Evolutionary conservation across 371 early-diverging fungal genomes (phyloP).

Genomic region (Saksenaea vasiformis): DNA sequence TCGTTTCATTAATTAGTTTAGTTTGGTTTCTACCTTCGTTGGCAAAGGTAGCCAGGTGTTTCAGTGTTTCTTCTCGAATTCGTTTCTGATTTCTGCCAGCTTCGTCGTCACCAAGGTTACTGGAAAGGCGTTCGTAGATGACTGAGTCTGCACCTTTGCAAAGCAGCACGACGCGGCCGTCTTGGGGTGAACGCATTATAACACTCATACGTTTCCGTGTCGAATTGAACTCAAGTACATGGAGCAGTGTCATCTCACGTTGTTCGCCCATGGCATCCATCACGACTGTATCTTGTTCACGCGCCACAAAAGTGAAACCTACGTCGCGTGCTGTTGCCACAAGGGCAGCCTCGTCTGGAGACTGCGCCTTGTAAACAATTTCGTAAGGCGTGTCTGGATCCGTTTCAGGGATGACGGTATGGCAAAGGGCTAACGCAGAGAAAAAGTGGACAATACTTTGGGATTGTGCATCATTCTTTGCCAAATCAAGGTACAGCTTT

Average conservation of each 20-base stretch:
- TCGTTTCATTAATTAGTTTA: neutral
- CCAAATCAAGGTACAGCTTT: slow-evolving; percentile 41
- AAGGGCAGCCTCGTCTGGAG: slow-evolving; percentile 94
- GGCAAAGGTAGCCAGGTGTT: slow-evolving; percentile 70
- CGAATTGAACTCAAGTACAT: slow-evolving; percentile 87
- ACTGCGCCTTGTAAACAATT: slow-evolving; percentile 88
- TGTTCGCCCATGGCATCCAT: slow-evolving; percentile 77
- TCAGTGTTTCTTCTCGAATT: slow-evolving; percentile 40
- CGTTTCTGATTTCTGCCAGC: slow-evolving; percentile 48
- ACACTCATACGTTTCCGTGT: slow-evolving; percentile 90
- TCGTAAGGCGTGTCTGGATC: slow-evolving; percentile 45
- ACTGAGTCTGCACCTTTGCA: slow-evolving; percentile 98
- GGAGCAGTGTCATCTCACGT: slow-evolving; percentile 62
- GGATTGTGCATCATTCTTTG: slow-evolving; percentile 38
- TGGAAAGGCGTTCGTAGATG: slow-evolving; percentile 76
- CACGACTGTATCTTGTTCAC: slow-evolving; percentile 66
- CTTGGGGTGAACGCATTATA: slow-evolving; percentile 67
- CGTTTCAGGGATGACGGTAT: slow-evolving; percentile 74
- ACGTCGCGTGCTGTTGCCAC: slow-evolving; percentile 88
- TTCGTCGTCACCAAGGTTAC: slow-evolving; percentile 29
- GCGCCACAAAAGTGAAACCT: slow-evolving; percentile 83
- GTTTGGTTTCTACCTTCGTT: slow-evolving; percentile 61
- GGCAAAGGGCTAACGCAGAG: slow-evolving; percentile 80
- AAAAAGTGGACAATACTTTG: slow-evolving; percentile 64
- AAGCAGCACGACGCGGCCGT: slow-evolving; percentile 75